phyloP scores from a whole-genome alignment of 257 asterid genomes.

The Salvia hispanica region DNA sequence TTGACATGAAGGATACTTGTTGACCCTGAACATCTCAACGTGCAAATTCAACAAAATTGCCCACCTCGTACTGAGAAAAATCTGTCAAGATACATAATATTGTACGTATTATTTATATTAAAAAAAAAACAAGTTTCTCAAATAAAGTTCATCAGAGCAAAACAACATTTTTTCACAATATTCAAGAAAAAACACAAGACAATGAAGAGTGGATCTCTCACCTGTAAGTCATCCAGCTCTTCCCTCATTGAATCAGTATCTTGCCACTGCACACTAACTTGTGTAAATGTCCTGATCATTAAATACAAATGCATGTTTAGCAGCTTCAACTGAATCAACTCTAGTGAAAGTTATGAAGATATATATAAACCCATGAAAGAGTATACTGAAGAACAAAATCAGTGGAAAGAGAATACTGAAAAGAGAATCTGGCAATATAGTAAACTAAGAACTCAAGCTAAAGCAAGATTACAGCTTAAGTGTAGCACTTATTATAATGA shows the following conservation, averaged over 20 bases:
- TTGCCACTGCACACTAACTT: conserved; percentile 99
- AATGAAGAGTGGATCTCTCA: conserved; percentile 28
- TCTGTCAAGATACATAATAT: conserved; percentile 56
- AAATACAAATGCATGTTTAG: conserved; percentile 32
- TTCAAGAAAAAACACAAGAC: background rate
- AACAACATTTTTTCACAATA: conserved; percentile 20
- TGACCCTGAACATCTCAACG: conserved; percentile 97
- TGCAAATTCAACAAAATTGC: conserved; percentile 94
- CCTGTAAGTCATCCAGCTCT: conserved; percentile 98
- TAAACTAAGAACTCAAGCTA: background rate
- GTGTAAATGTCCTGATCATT: conserved; percentile 88
- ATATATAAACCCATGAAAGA: conserved; percentile 13
- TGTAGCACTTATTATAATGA: background rate
- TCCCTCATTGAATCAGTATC: conserved; percentile 99
- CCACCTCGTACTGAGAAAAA: conserved; percentile 97
- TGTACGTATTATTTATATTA: conserved; percentile 26
- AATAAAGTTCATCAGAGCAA: conserved; percentile 23
- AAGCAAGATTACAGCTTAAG: conserved; percentile 21
- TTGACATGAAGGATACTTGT: conserved; percentile 79
- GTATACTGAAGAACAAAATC: background rate
- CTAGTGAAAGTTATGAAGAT: conserved; percentile 10
- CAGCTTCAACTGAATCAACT: background rate
- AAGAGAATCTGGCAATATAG: conserved; percentile 15
- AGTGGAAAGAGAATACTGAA: background rate
- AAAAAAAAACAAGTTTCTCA: conserved; percentile 27